These are phyloP conservation scores for Copromyces sp. DNA, from an alignment of 495 filamentous ascomycete species.

Conservation along the genomic window DNA sequence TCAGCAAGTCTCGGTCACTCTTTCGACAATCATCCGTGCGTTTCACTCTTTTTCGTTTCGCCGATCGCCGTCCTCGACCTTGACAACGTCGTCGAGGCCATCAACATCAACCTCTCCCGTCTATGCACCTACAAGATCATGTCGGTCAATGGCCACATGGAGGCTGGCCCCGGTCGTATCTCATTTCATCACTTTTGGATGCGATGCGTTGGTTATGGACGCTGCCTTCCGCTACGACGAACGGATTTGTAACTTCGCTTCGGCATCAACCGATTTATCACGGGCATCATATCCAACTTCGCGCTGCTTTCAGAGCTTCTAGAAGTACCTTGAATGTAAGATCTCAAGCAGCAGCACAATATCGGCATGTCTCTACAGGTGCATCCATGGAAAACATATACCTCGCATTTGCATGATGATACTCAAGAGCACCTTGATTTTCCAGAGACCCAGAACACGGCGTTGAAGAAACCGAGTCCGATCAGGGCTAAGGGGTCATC, in stretches of 20 bases:
- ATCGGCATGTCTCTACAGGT: not conserved
- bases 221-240: not conserved
- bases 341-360: not conserved
- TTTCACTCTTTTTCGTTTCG: not conserved
- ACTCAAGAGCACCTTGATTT: conserved; percentile 25
- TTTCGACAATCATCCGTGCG: not conserved
- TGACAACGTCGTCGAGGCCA: not conserved
- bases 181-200: not conserved
- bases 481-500: conserved; percentile 36
- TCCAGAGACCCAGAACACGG: conserved; percentile 31
- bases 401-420: conserved; percentile 30
- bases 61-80: not conserved
- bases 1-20: not conserved
- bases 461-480: conserved; percentile 34
- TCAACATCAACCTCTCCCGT: not conserved
- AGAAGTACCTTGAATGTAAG: not conserved
- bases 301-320: not conserved
- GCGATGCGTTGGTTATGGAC: not conserved
- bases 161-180: not conserved
- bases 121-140: not conserved
- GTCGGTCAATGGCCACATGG: not conserved
- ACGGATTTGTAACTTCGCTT: not conserved
- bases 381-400: not conserved
- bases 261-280: not conserved
- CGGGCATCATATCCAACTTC: not conserved